Conservation (phyloP, 73 alveolate species). For the Blepharisma japonicum region DNA sequence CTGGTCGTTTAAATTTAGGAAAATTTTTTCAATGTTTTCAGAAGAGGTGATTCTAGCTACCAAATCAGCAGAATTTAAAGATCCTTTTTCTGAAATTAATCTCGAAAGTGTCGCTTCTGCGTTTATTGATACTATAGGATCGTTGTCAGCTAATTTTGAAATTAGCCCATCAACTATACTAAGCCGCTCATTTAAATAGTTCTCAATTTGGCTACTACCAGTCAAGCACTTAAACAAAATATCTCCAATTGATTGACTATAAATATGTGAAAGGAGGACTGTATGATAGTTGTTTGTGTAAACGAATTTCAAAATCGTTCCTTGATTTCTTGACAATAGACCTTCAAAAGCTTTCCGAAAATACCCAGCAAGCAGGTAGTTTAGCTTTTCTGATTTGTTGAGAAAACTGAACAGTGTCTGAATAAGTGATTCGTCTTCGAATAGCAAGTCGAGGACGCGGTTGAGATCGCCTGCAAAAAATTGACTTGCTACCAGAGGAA, state of each 20-base stretch:
- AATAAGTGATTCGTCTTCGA: conserved; percentile 1
- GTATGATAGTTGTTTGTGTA: neutral
- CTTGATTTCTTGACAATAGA: neutral
- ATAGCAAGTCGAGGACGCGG: neutral
- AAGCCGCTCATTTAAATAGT: too few relatives aligned
- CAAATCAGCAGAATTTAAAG: too few relatives aligned
- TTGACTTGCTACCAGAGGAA: conserved; percentile 23
- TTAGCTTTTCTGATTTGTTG: neutral
- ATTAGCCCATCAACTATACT: too few relatives aligned
- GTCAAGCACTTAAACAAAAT: neutral
- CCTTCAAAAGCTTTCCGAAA: conserved; percentile 14
- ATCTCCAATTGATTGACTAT: neutral
- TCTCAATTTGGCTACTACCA: neutral
- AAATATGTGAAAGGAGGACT: neutral
- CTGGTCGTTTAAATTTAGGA: too few relatives aligned
- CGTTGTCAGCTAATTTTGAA: too few relatives aligned
- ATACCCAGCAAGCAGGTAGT: conserved; percentile 22
- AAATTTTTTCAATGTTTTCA: too few relatives aligned
- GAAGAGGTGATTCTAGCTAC: too few relatives aligned
- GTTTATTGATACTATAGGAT: too few relatives aligned
- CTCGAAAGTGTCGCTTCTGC: too few relatives aligned
- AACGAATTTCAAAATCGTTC: neutral
- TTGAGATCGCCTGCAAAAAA: conserved; percentile 8
- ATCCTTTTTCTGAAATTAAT: too few relatives aligned
- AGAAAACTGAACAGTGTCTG: neutral